A percentile compares a stretch with the other conserved stretches of the same genome.
These are phyloP conservation scores for Ilex asprella DNA, from an alignment of 257 asterid genomes.

Conservation along the genomic window DNA sequence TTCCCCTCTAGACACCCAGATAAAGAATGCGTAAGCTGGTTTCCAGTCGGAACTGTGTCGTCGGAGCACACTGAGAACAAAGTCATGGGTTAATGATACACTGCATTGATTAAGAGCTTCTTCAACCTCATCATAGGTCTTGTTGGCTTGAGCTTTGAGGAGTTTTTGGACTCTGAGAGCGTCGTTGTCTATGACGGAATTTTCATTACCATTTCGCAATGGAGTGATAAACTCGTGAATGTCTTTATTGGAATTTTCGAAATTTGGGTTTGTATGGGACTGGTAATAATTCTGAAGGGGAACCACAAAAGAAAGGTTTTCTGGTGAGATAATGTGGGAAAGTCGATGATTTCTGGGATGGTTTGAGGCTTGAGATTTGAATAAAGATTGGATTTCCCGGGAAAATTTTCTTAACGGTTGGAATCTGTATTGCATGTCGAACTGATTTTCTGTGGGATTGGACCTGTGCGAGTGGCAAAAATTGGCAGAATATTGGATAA, in stretches of 20 bases:
- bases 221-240: neutral
- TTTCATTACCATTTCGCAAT: conserved; percentile 1
- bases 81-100: conserved; percentile 36
- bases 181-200: conserved; percentile 25
- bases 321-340: neutral
- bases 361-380: neutral
- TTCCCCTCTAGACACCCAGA: conserved; percentile 29
- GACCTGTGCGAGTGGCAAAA: too few relatives aligned
- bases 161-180: conserved; percentile 50
- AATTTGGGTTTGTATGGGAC: neutral
- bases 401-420: neutral
- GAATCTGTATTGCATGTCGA: neutral
- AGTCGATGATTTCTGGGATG: neutral
- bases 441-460: too few relatives aligned
- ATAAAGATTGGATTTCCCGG: neutral
- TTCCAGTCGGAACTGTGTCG: conserved; percentile 77
- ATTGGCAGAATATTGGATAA: too few relatives aligned
- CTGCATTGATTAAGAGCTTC: conserved; percentile 32
- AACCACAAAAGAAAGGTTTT: neutral
- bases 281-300: neutral
- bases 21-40: conserved; percentile 60
- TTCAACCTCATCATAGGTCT: conserved; percentile 29
- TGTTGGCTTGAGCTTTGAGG: conserved; percentile 33
- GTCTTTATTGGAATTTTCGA: neutral
- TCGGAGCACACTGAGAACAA: conserved; percentile 57